phyloP scores from a whole-genome alignment of 768 basidiomycete species.

The Lentinula raphanica region DNA sequence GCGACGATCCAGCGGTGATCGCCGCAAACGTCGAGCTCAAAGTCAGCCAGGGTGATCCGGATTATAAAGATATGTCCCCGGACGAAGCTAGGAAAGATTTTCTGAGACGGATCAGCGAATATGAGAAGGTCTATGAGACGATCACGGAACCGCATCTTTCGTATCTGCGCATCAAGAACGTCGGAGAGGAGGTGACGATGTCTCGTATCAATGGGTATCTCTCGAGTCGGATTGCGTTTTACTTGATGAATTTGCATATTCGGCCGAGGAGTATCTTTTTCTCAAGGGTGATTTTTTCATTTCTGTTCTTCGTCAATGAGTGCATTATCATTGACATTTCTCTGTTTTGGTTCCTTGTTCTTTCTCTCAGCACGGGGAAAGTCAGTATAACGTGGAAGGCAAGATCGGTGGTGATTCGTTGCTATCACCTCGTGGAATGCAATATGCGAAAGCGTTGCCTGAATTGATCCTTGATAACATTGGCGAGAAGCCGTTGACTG shows the following conservation, averaged over 20 bases:
- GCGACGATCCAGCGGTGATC: constrained; percentile 90
- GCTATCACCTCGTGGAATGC: constrained; percentile 76
- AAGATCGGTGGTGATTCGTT: constrained; percentile 97
- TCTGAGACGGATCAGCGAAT: constrained; percentile 81
- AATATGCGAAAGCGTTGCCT: constrained; percentile 84
- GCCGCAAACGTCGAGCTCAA: constrained; percentile 96
- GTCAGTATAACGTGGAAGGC: constrained; percentile 92
- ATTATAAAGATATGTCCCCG: constrained; percentile 85
- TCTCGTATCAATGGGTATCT: constrained; percentile 90
- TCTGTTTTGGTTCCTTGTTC: too few species aligned
- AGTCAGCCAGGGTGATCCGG: constrained; percentile 93
- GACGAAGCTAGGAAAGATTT: constrained; percentile 91
- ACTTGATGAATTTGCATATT: constrained; percentile 96
- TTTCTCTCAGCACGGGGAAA: constrained; percentile 93
- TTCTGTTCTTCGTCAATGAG: too few species aligned
- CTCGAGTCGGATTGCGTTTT: constrained; percentile 96
- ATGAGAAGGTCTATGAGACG: constrained; percentile 94
- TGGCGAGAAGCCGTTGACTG: constrained; percentile 83
- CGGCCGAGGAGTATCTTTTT: constrained; percentile 96
- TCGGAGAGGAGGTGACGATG: constrained; percentile 84
- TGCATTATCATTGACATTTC: too few species aligned
- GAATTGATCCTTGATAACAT: constrained; percentile 85
- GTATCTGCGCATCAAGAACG: constrained; percentile 89
- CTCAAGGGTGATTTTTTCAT: constrained; percentile 61
- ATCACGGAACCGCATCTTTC: constrained; percentile 87